These are phyloP conservation scores for Ottelia alismoides DNA, from an alignment of 106 monocot species.

Conservation along the genomic window DNA sequence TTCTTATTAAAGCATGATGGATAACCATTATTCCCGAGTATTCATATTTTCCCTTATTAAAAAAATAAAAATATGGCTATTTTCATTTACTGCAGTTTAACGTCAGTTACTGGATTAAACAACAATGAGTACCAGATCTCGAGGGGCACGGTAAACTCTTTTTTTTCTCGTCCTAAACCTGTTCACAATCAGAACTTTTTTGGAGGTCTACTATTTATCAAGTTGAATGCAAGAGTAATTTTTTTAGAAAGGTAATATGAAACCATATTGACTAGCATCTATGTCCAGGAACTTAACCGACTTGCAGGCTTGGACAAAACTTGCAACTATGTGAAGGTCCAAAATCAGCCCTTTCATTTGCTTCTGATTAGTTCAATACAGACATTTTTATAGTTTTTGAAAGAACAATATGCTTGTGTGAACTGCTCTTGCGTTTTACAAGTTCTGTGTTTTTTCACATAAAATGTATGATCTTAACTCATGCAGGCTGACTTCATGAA, in stretches of 20 bases:
- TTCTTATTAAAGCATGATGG: too few relatives aligned
- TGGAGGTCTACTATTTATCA: too few relatives aligned
- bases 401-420: too few relatives aligned
- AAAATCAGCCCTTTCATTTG: background rate
- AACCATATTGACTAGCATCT: too few relatives aligned
- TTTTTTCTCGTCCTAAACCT: background rate
- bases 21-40: too few relatives aligned
- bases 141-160: slow-evolving; percentile 53
- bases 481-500: slow-evolving; percentile 98
- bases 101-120: slow-evolving; percentile 81
- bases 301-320: slow-evolving; percentile 35
- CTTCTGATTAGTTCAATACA: too few relatives aligned
- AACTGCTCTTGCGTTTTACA: background rate
- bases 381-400: too few relatives aligned
- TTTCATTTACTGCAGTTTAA: slow-evolving; percentile 34
- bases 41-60: too few relatives aligned
- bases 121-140: slow-evolving; percentile 96
- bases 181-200: background rate
- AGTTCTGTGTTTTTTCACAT: background rate
- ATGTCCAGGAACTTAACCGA: slow-evolving; percentile 72
- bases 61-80: background rate
- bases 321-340: slow-evolving; percentile 87
- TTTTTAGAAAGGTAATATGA: too few relatives aligned
- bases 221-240: too few relatives aligned
- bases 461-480: background rate